Percentiles rank a stretch among this genome's conserved stretches.
Conservation (phyloP, 331 rosid genomes). For the Pyracantha coccinea region DNA sequence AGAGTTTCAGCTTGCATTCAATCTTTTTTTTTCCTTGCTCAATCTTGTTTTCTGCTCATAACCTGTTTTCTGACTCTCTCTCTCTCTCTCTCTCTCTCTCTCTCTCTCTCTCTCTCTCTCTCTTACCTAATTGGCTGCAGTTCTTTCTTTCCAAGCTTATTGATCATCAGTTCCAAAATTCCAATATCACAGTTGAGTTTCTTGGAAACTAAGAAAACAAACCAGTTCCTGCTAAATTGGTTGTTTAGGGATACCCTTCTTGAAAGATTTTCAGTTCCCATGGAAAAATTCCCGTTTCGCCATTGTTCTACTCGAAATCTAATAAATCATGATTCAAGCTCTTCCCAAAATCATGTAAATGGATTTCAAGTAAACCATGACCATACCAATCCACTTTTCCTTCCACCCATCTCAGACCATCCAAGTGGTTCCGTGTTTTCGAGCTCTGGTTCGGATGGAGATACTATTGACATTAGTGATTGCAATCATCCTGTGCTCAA, state of each 20-base stretch:
- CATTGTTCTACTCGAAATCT: background rate
- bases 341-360: background rate
- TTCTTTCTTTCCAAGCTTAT: background rate
- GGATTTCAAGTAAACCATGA: background rate
- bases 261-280: background rate
- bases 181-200: background rate
- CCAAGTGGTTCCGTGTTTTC: conserved; percentile 26
- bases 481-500: conserved; percentile 39
- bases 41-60: background rate
- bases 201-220: background rate
- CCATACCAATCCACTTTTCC: background rate
- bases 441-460: conserved; percentile 26
- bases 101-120: no score
- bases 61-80: background rate
- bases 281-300: background rate
- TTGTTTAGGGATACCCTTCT: conserved; percentile 9
- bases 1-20: background rate
- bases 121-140: background rate
- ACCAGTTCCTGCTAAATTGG: background rate
- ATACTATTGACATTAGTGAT: conserved; percentile 18
- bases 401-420: conserved; percentile 9
- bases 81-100: background rate
- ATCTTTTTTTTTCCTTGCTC: background rate
- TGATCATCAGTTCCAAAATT: background rate
- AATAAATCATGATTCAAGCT: conserved; percentile 10